A percentile compares a stretch with the other conserved stretches of the same genome.
Conservation (phyloP, 1,284 basidiomycete species). For the Hemileia vastatrix region DNA sequence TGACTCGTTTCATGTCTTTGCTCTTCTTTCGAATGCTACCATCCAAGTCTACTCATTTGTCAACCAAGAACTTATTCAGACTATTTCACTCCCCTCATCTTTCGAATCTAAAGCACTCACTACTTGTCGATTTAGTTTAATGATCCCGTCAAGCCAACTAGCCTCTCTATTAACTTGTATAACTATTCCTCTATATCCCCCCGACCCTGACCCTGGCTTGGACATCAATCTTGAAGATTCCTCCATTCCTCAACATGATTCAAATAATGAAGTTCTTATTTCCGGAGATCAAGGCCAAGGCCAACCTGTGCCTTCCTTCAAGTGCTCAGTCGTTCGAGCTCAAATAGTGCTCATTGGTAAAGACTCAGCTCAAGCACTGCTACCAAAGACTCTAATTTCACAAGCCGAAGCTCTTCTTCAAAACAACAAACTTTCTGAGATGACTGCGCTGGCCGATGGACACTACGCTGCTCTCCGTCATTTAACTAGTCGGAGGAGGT, state of each 20-base stretch:
- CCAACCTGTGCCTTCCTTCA: no score
- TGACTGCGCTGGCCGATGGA: constrained; percentile 55
- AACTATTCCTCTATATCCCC: no score
- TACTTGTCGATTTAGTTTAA: not conserved
- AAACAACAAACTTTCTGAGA: constrained; percentile 57
- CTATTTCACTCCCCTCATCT: constrained; percentile 9
- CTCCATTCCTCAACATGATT: no score
- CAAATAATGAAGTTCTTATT: no score
- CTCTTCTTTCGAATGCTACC: constrained; percentile 19
- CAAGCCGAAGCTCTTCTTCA: constrained; percentile 62
- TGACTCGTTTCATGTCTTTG: constrained; percentile 12
- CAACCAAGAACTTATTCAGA: constrained; percentile 12
- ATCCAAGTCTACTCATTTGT: constrained; percentile 12
- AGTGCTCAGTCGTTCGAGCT: not conserved
- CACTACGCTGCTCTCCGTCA: constrained; percentile 45
- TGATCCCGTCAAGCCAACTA: no score
- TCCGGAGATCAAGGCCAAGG: no score
- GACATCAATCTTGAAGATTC: no score
- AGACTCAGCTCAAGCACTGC: constrained; percentile 58
- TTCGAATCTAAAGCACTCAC: not conserved
- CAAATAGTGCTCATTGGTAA: constrained; percentile 52
- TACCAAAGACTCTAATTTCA: constrained; percentile 61
- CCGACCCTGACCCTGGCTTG: no score
- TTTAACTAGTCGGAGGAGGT: constrained; percentile 9
- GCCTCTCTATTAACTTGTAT: no score